Evolutionary conservation across 768 basidiomycete genomes (phyloP).

Genomic region (Goffeauzyma gilvescens): DNA sequence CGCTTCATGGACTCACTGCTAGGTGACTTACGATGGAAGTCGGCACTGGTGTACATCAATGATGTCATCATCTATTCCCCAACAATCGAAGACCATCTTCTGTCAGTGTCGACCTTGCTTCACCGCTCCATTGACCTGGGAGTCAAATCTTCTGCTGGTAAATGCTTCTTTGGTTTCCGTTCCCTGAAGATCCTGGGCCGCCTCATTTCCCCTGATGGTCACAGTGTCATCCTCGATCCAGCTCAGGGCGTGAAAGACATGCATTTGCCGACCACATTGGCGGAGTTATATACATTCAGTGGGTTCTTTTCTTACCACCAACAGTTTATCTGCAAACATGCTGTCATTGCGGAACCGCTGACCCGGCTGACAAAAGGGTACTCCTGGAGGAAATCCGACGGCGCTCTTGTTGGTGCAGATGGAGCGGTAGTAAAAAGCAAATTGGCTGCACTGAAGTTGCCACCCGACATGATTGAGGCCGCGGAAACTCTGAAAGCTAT

Average conservation of each 20-base stretch:
- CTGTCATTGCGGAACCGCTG: not conserved
- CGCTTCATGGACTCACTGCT: constrained; percentile 6
- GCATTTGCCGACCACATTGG: not conserved
- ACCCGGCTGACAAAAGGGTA: not conserved
- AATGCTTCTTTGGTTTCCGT: constrained; percentile 5
- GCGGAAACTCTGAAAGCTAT: not conserved
- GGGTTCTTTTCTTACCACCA: constrained; percentile 3
- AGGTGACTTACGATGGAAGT: constrained; percentile 3
- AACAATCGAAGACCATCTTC: constrained; percentile 14
- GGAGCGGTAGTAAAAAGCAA: not conserved
- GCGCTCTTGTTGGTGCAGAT: not conserved
- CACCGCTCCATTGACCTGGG: not conserved
- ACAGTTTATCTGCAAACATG: constrained; percentile 1
- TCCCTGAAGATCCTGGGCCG: constrained; percentile 4
- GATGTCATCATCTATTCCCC: constrained; percentile 4
- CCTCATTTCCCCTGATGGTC: constrained; percentile 5
- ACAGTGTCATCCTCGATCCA: not conserved
- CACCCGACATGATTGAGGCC: too few species aligned
- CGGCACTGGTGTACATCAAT: constrained; percentile 5
- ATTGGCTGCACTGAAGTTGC: too few species aligned
- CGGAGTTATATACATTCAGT: not conserved
- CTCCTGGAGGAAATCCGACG: too few species aligned
- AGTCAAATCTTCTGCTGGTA: constrained; percentile 4
- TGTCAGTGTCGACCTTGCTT: constrained; percentile 14
- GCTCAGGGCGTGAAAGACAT: constrained; percentile 1